Conservation (phyloP, 75 land plant species). For the Selaginella tamariscina region DNA sequence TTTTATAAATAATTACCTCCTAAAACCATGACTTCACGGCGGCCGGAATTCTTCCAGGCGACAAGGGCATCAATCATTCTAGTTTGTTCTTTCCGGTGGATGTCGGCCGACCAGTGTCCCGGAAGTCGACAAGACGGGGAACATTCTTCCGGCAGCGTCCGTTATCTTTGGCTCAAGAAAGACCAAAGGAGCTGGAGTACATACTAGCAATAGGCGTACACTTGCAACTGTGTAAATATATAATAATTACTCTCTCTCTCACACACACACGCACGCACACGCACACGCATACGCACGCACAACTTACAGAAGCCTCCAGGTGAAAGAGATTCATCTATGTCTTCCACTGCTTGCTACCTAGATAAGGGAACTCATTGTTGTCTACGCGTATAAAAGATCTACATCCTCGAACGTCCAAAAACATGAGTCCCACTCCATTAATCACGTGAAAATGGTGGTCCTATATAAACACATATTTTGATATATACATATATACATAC, state of each 20-base stretch:
- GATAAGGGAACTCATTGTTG: not conserved
- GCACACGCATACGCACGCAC: too few species aligned
- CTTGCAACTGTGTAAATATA: too few species aligned
- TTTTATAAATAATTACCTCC: conserved; percentile 1
- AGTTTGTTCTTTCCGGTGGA: not conserved
- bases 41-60: not conserved
- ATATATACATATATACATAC: too few species aligned
- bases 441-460: conserved; percentile 7
- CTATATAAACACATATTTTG: too few species aligned
- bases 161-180: conserved; percentile 9
- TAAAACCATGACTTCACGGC: not conserved
- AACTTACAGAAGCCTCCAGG: not conserved
- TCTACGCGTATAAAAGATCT: not conserved
- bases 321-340: not conserved
- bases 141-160: not conserved
- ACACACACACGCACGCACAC: too few species aligned
- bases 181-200: conserved; percentile 6
- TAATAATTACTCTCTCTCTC: too few species aligned
- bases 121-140: conserved; percentile 2
- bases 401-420: not conserved
- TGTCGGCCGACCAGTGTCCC: conserved; percentile 9
- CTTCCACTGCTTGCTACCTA: not conserved
- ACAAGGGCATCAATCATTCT: conserved; percentile 4
- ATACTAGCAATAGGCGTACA: conserved; percentile 5
- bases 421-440: conserved; percentile 2